Conservation (phyloP, 2,329 filamentous ascomycete species). For the Gyromitra esculenta region DNA sequence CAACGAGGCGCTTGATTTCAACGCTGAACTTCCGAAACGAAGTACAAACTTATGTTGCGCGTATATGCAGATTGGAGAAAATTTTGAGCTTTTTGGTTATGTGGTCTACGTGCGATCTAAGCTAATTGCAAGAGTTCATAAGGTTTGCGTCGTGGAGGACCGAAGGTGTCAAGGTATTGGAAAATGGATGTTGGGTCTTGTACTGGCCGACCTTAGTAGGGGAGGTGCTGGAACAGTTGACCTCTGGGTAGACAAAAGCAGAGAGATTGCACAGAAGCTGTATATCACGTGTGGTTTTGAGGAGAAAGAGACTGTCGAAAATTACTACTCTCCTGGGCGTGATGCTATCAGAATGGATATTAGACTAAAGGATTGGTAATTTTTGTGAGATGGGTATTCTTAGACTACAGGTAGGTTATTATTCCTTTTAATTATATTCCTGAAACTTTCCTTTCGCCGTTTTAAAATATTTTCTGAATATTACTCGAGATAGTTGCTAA, state of each 20-base stretch:
- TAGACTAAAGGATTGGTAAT: constrained; percentile 48
- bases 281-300: constrained; percentile 64
- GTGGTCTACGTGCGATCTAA: constrained; percentile 64
- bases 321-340: constrained; percentile 66
- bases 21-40: constrained; percentile 64
- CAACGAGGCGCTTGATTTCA: constrained; percentile 65
- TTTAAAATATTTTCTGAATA: constrained; percentile 23
- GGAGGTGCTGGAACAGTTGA: constrained; percentile 65
- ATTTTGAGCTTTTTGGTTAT: constrained; percentile 62
- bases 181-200: constrained; percentile 62
- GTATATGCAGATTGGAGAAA: constrained; percentile 48
- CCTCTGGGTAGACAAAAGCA: constrained; percentile 66
- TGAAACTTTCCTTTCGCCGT: background rate
- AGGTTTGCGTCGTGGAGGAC: constrained; percentile 64
- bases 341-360: constrained; percentile 63
- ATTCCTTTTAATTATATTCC: constrained; percentile 1
- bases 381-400: background rate
- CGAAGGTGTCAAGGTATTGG: constrained; percentile 65
- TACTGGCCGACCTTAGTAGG: constrained; percentile 62
- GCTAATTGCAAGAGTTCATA: constrained; percentile 64
- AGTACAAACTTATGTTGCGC: constrained; percentile 63
- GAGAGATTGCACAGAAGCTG: constrained; percentile 62
- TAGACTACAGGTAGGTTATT: constrained; percentile 7
- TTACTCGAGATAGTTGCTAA: constrained; percentile 18
- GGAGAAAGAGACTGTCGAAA: constrained; percentile 62